Conservation (phyloP, 129 eudicot species). For the Kitagawia praeruptora region DNA sequence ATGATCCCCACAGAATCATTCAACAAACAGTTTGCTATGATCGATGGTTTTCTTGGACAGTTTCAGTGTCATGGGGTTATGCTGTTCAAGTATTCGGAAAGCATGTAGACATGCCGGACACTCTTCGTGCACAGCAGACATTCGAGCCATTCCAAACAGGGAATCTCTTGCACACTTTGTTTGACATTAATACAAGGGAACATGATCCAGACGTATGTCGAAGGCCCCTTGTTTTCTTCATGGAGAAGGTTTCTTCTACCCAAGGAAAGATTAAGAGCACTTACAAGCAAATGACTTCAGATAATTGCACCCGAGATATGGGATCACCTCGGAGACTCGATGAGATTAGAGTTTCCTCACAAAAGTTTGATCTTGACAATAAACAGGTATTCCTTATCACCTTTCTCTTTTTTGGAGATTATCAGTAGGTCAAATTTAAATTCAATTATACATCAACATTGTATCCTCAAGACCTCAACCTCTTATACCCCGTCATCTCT, state of each 20-base stretch:
- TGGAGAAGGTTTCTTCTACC: conserved; percentile 24
- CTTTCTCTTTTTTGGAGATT: not conserved
- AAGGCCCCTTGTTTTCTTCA: conserved; percentile 51
- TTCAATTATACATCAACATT: not conserved
- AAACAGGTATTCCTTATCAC: conserved; percentile 44
- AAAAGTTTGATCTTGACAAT: conserved; percentile 32
- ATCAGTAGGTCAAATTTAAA: not conserved
- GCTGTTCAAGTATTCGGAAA: conserved; percentile 46
- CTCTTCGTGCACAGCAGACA: conserved; percentile 50
- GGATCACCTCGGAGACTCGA: conserved; percentile 55
- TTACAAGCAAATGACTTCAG: conserved; percentile 27
- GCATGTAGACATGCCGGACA: conserved; percentile 48
- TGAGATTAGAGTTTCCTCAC: conserved; percentile 53
- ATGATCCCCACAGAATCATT: conserved; percentile 61
- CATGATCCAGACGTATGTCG: conserved; percentile 50
- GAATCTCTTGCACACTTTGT: conserved; percentile 10
- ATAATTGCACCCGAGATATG: conserved; percentile 35
- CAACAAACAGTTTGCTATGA: conserved; percentile 86
- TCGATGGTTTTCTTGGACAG: conserved; percentile 76
- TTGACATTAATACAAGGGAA: conserved; percentile 37
- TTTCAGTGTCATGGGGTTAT: conserved; percentile 93
- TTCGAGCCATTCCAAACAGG: conserved; percentile 50
- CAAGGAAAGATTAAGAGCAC: conserved; percentile 23
- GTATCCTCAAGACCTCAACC: not conserved
- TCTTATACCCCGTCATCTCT: not conserved